Conservation (phyloP, 495 filamentous ascomycete species). For the Darksidea phi region DNA sequence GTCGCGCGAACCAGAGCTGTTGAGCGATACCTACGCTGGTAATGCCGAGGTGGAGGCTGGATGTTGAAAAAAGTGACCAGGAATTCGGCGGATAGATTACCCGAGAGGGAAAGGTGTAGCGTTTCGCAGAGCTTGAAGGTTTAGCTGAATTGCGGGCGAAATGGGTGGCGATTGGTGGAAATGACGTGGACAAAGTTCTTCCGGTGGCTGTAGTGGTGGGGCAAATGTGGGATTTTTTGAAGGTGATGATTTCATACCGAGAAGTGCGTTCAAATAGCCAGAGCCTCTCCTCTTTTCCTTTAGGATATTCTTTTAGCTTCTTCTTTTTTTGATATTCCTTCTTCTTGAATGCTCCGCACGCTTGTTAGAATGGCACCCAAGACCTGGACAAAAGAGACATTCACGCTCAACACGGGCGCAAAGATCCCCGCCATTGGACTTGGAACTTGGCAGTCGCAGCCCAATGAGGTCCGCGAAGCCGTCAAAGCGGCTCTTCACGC, state of each 20-base stretch:
- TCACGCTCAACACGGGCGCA: slow-evolving; percentile 75
- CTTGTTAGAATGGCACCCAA: slow-evolving; percentile 32
- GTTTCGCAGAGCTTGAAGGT: not conserved
- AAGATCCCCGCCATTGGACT: slow-evolving; percentile 80
- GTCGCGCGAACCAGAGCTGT: not conserved
- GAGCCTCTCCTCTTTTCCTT: not conserved
- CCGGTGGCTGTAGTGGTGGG: slow-evolving; percentile 1
- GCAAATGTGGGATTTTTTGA: not conserved
- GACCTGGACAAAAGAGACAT: slow-evolving; percentile 53
- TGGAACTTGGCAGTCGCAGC: slow-evolving; percentile 76
- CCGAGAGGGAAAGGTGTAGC: slow-evolving; percentile 1
- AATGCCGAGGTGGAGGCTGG: not conserved
- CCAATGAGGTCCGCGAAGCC: slow-evolving; percentile 64
- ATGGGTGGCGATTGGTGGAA: not conserved
- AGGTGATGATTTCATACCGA: not conserved
- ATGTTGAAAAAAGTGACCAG: not conserved
- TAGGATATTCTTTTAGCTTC: slow-evolving; percentile 1
- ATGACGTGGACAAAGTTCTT: not conserved
- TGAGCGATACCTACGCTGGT: not conserved
- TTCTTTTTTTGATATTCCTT: not conserved
- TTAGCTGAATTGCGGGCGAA: not conserved
- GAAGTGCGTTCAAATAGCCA: not conserved
- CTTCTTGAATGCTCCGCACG: slow-evolving; percentile 23
- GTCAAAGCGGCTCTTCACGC: slow-evolving; percentile 72
- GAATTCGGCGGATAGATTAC: slow-evolving; percentile 14